Percentiles rank a stretch among this genome's conserved stretches.
These are phyloP conservation scores for Arctium lappa DNA, from an alignment of 129 eudicot species.

Conservation along the genomic window DNA sequence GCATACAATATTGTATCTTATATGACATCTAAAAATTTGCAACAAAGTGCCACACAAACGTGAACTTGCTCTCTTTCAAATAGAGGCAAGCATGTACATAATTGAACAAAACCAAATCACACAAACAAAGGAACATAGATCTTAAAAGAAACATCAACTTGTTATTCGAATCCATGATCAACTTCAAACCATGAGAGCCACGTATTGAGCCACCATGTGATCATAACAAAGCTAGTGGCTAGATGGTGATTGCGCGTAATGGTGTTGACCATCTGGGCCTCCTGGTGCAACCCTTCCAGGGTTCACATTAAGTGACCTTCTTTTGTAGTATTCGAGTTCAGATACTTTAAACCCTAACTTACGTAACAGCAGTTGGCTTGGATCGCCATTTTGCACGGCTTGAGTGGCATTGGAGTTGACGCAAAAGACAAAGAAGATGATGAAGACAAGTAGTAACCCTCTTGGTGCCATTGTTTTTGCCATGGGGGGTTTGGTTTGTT, in stretches of 20 bases:
- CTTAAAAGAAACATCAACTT: not conserved
- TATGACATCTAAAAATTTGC: not conserved
- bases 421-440: constrained; percentile 11
- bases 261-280: constrained; percentile 34
- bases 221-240: constrained; percentile 14
- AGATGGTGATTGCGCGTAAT: not conserved
- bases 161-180: not conserved
- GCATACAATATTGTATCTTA: not conserved
- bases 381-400: not conserved
- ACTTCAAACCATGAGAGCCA: constrained; percentile 8
- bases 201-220: not conserved
- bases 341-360: constrained; percentile 30
- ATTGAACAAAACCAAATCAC: not conserved
- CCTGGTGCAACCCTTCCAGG: constrained; percentile 29
- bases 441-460: constrained; percentile 12
- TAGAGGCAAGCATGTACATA: constrained; percentile 11
- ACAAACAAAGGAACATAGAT: not conserved
- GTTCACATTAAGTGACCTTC: constrained; percentile 28
- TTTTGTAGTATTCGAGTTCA: constrained; percentile 35
- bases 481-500: constrained; percentile 2
- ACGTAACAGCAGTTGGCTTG: constrained; percentile 30
- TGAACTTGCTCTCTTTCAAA: constrained; percentile 11
- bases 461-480: constrained; percentile 20
- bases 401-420: constrained; percentile 14
- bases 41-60: not conserved